Conservation (phyloP, 805 yeast species). For the Wickerhamiella spandovensis region DNA sequence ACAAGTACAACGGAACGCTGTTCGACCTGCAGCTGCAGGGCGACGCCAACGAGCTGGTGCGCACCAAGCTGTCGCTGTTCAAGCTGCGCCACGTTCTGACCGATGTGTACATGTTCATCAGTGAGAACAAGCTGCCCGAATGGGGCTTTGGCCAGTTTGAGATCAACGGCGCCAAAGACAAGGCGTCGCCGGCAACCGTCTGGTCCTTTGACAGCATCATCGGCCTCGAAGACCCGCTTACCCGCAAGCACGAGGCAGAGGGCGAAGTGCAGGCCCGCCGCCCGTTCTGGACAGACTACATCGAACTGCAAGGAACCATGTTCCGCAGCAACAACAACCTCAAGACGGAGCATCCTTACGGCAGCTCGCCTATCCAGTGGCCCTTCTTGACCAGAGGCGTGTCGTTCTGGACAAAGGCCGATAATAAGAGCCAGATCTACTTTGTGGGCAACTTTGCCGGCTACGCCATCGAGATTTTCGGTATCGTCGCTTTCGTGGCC, state of each 20-base stretch:
- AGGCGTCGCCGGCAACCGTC: conserved; percentile 47
- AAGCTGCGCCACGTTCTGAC: conserved; percentile 54
- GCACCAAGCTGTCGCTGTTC: conserved; percentile 70
- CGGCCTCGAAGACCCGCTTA: conserved; percentile 49
- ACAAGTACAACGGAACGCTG: conserved; percentile 70
- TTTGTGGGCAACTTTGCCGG: conserved; percentile 85
- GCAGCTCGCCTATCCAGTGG: conserved; percentile 86
- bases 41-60: conserved; percentile 25
- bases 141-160: conserved; percentile 96
- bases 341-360: conserved; percentile 85
- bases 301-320: conserved; percentile 79
- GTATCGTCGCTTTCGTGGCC: conserved; percentile 41
- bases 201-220: conserved; percentile 70
- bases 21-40: conserved; percentile 36
- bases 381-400: conserved; percentile 84
- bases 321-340: conserved; percentile 83
- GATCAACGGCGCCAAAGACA: conserved; percentile 80
- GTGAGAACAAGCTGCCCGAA: conserved; percentile 70
- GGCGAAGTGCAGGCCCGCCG: conserved; percentile 10
- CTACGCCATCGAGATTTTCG: conserved; percentile 16
- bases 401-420: conserved; percentile 76
- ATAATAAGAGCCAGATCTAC: conserved; percentile 53
- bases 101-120: conserved; percentile 75
- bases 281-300: conserved; percentile 77
- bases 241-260: conserved; percentile 24